Percentiles rank a stretch among this genome's conserved stretches.
Evolutionary conservation across 768 basidiomycete genomes (phyloP).

Genomic region (Rhodocollybia butyracea): DNA sequence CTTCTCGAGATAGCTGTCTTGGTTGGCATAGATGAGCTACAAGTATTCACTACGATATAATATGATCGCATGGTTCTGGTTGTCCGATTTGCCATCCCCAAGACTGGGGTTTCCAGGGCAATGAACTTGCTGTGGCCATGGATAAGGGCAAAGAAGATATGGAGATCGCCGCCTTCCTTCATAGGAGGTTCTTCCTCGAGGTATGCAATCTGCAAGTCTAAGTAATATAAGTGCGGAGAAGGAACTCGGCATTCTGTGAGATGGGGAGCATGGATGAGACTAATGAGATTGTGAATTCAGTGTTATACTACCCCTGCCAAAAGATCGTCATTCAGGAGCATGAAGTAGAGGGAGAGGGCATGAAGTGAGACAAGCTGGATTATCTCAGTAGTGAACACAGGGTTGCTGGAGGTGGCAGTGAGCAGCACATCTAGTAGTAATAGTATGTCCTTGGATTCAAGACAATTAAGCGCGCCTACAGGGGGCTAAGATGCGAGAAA

Average conservation of each 20-base stretch:
- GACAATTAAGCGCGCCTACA: no score
- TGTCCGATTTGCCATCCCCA: constrained; percentile 98
- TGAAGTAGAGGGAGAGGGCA: no score
- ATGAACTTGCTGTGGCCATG: constrained; percentile 98
- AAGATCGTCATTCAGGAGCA: no score
- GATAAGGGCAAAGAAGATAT: constrained; percentile 94
- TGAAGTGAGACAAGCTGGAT: no score
- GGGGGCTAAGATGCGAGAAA: no score
- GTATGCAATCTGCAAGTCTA: constrained; percentile 97
- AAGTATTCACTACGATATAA: constrained; percentile 99
- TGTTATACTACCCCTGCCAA: no score
- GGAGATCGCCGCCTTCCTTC: constrained; percentile 92
- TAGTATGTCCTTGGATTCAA: no score
- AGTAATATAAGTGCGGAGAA: constrained; percentile 96
- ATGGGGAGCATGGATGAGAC: no score
- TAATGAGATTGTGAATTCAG: no score
- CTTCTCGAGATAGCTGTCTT: constrained; percentile 99
- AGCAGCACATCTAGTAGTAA: no score
- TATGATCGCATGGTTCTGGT: constrained; percentile 99
- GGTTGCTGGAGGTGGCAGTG: no score
- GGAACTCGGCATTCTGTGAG: constrained; percentile 98
- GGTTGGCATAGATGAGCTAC: constrained; percentile 99
- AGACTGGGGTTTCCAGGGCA: constrained; percentile 98
- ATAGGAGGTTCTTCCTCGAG: constrained; percentile 92
- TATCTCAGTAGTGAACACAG: no score